These are phyloP conservation scores for Fusarium concolor DNA, from an alignment of 2,329 filamentous ascomycete species.

Conservation along the genomic window DNA sequence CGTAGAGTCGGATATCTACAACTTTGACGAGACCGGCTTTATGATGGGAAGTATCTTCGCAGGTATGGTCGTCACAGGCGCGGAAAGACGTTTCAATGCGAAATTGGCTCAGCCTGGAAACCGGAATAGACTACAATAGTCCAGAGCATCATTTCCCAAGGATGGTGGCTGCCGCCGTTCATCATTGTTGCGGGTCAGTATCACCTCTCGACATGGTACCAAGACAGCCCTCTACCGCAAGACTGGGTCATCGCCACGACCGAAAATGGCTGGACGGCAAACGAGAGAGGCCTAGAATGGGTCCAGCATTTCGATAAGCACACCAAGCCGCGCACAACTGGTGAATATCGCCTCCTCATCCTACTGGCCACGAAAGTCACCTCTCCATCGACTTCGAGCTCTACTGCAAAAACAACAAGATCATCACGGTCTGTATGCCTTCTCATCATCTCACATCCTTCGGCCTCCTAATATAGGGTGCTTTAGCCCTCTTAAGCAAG, in stretches of 20 bases:
- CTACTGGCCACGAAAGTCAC: too few species aligned
- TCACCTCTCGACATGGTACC: background rate
- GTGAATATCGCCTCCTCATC: too few species aligned
- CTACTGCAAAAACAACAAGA: conserved; percentile 51
- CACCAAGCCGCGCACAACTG: too few species aligned
- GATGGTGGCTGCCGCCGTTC: background rate
- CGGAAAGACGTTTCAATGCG: background rate
- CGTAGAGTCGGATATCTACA: too few species aligned
- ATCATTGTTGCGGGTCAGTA: background rate
- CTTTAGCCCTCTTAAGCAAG: too few species aligned
- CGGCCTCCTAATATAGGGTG: background rate
- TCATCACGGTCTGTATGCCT: conserved; percentile 42
- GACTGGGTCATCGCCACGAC: too few species aligned
- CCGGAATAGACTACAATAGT: background rate
- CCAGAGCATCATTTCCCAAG: background rate
- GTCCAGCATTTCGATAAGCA: too few species aligned
- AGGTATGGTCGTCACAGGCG: background rate
- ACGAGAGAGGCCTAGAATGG: too few species aligned
- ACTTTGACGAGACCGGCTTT: background rate
- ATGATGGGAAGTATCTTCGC: conserved; percentile 5
- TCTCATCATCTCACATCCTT: background rate
- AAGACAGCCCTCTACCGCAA: too few species aligned
- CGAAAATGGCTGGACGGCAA: too few species aligned
- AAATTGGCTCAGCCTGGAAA: background rate
- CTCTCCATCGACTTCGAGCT: background rate